Conservation (phyloP, 768 basidiomycete genomes). For the Pholiota molesta region DNA sequence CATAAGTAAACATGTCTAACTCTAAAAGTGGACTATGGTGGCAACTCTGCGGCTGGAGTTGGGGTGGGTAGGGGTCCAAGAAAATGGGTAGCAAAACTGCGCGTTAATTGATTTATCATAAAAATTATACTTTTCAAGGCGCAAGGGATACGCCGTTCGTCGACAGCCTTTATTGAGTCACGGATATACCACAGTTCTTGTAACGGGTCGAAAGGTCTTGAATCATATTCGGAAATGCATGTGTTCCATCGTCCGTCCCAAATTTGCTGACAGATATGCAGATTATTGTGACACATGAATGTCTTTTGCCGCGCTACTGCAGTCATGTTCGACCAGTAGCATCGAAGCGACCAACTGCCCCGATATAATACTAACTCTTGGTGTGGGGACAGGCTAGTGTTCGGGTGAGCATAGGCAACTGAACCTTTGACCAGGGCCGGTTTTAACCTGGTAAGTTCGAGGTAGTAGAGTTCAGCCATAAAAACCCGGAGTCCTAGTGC, state of each 20-base stretch:
- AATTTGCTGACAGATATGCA: not conserved
- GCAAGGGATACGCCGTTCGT: not conserved
- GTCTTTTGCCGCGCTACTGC: not conserved
- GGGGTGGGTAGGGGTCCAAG: too few species aligned
- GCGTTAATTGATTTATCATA: not conserved
- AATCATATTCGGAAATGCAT: not conserved
- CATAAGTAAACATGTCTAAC: too few species aligned
- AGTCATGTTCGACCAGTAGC: not conserved
- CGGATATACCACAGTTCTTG: not conserved
- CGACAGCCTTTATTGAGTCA: not conserved
- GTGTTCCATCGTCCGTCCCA: not conserved
- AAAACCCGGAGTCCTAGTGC: not conserved
- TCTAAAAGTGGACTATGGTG: too few species aligned
- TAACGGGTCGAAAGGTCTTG: not conserved
- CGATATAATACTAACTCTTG: not conserved
- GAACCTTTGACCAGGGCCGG: not conserved
- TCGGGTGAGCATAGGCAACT: not conserved
- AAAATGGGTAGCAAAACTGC: not conserved
- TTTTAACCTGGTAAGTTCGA: not conserved
- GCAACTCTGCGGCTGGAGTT: too few species aligned
- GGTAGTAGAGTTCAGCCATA: not conserved
- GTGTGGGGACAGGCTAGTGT: not conserved
- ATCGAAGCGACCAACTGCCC: not conserved
- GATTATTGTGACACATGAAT: not conserved
- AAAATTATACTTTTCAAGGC: not conserved